Conservation (phyloP, 169 alveolate genomes). For the Plasmodium reichenowi region DNA sequence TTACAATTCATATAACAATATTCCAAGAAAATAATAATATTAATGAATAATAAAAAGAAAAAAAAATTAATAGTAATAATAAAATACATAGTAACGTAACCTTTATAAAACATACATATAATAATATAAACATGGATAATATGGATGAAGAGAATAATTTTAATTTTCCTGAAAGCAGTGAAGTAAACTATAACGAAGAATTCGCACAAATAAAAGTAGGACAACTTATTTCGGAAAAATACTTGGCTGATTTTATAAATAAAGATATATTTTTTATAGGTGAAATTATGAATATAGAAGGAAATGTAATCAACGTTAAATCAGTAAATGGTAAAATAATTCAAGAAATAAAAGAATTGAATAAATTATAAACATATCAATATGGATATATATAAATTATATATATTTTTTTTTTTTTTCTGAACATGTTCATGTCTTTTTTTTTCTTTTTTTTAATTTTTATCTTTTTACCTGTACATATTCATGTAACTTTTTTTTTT, state of each 20-base stretch:
- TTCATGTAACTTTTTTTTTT: background rate
- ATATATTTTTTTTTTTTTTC: background rate
- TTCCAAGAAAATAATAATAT: background rate
- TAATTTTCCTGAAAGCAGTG: background rate
- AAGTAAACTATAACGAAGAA: constrained; percentile 5
- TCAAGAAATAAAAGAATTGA: background rate
- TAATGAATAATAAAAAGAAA: background rate
- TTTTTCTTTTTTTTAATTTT: background rate
- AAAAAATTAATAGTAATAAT: background rate
- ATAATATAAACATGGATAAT: background rate
- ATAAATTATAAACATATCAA: background rate
- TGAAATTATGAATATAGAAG: constrained; percentile 30
- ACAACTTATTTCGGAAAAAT: constrained; percentile 53
- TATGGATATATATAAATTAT: background rate
- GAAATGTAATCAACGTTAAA: constrained; percentile 19
- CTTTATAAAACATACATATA: constrained; percentile 5
- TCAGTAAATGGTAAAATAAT: constrained; percentile 61
- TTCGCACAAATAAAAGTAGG: constrained; percentile 26
- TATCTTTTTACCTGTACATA: background rate
- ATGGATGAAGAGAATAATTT: background rate
- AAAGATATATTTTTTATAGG: constrained; percentile 67
- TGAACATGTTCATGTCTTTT: background rate
- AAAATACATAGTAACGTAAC: background rate
- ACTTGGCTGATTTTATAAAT: constrained; percentile 42
- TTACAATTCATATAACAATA: background rate